Percentiles rank a stretch among this genome's conserved stretches.
Evolutionary conservation across 345 rosid species (phyloP).

Genomic region (Lepidium aucheri): DNA sequence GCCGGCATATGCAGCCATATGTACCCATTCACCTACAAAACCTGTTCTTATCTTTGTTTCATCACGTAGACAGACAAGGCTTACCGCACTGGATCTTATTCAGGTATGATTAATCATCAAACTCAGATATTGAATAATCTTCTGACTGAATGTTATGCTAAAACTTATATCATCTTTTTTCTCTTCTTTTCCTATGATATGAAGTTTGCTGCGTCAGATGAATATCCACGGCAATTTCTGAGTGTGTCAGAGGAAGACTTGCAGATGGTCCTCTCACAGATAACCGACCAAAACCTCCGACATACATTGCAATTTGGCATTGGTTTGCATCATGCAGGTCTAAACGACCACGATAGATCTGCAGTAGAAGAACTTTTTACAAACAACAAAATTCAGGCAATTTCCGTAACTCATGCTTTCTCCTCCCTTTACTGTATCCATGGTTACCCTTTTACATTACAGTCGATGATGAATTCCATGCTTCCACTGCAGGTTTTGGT

Average conservation of each 20-base stretch:
- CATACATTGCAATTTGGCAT: slow-evolving; percentile 96
- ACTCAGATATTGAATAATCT: background rate
- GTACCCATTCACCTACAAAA: slow-evolving; percentile 92
- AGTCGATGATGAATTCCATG: background rate
- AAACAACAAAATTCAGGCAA: slow-evolving; percentile 94
- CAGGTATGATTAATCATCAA: slow-evolving; percentile 48
- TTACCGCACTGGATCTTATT: slow-evolving; percentile 93
- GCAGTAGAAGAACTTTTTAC: slow-evolving; percentile 90
- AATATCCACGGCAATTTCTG: slow-evolving; percentile 84
- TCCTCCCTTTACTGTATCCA: background rate
- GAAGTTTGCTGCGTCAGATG: slow-evolving; percentile 94
- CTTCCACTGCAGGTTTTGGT: slow-evolving; percentile 66
- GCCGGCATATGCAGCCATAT: slow-evolving; percentile 98
- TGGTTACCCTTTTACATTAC: background rate
- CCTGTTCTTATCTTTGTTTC: slow-evolving; percentile 97
- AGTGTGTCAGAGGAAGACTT: slow-evolving; percentile 76
- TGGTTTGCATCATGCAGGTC: slow-evolving; percentile 96
- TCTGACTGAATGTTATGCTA: background rate
- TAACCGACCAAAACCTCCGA: slow-evolving; percentile 86
- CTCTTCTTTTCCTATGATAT: slow-evolving; percentile 20
- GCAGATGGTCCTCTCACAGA: slow-evolving; percentile 93
- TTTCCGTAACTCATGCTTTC: slow-evolving; percentile 15
- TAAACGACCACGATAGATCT: slow-evolving; percentile 92
- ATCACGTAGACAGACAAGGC: slow-evolving; percentile 98
- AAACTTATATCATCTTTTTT: background rate